These are phyloP conservation scores for Cicer cuneatum DNA, from an alignment of 306 rosid species.

Conservation along the genomic window DNA sequence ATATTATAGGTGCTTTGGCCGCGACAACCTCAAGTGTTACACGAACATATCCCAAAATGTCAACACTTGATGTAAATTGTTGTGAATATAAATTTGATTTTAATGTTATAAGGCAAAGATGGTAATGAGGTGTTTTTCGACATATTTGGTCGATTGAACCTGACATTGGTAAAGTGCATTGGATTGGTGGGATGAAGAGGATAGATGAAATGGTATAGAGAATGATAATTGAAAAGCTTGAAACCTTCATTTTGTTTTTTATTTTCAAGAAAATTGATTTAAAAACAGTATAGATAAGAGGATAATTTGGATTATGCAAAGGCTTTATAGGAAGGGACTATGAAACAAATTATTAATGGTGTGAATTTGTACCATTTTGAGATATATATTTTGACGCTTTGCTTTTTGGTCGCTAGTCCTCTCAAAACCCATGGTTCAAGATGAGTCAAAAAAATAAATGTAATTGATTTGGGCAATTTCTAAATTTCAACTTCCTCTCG, in stretches of 20 bases:
- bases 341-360: background rate
- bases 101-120: conserved; percentile 14
- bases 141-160: conserved; percentile 10
- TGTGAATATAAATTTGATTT: background rate
- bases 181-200: background rate
- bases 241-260: conserved; percentile 12
- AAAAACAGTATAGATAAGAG: background rate
- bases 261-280: background rate
- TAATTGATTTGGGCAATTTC: background rate
- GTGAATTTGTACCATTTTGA: background rate
- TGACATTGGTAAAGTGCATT: background rate
- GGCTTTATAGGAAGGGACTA: background rate
- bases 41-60: conserved; percentile 13
- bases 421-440: background rate
- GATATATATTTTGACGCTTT: background rate
- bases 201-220: background rate
- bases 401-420: conserved; percentile 39
- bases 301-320: background rate
- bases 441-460: background rate
- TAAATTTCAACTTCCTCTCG: background rate
- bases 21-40: conserved; percentile 3
- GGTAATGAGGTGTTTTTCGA: conserved; percentile 27
- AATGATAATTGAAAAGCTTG: background rate
- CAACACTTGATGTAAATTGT: background rate
- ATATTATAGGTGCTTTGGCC: background rate